Percentiles rank a stretch among this genome's conserved stretches.
phyloP scores from a whole-genome alignment of 148 eudicot species.

The Rhododendron ferrugineum region DNA sequence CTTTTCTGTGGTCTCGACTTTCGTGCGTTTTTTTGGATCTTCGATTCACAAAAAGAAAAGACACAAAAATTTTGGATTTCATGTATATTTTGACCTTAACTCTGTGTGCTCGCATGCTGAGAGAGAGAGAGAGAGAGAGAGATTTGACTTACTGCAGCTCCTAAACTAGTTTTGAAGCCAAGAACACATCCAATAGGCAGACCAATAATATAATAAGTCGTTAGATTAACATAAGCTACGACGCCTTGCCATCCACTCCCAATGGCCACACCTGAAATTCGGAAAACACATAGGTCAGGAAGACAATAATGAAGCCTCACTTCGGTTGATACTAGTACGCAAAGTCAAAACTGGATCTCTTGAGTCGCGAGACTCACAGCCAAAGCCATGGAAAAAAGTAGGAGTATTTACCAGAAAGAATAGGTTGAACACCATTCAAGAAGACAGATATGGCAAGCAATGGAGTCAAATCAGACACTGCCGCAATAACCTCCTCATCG shows the following conservation, averaged over 20 bases:
- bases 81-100: neutral
- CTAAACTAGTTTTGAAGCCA: slow-evolving; percentile 55
- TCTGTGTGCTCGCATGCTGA: neutral
- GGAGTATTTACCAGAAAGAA: slow-evolving; percentile 44
- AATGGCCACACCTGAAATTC: slow-evolving; percentile 43
- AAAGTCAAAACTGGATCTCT: neutral
- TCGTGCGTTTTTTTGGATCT: neutral
- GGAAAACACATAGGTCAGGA: neutral
- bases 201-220: slow-evolving; percentile 48
- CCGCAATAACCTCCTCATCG: slow-evolving; percentile 34
- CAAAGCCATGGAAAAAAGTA: neutral
- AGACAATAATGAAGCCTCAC: neutral
- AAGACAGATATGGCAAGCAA: slow-evolving; percentile 47
- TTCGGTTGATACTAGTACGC: neutral
- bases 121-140: neutral
- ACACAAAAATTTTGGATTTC: neutral
- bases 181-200: slow-evolving; percentile 62
- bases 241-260: slow-evolving; percentile 61
- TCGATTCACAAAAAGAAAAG: neutral
- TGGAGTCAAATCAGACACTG: slow-evolving; percentile 40
- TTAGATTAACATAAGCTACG: slow-evolving; percentile 49
- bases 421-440: slow-evolving; percentile 46
- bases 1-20: neutral
- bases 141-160: slow-evolving; percentile 36
- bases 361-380: neutral